Percentiles rank a stretch among this genome's conserved stretches.
Conservation (phyloP, 768 basidiomycete genomes). For the Phaeotremella skinneri region DNA sequence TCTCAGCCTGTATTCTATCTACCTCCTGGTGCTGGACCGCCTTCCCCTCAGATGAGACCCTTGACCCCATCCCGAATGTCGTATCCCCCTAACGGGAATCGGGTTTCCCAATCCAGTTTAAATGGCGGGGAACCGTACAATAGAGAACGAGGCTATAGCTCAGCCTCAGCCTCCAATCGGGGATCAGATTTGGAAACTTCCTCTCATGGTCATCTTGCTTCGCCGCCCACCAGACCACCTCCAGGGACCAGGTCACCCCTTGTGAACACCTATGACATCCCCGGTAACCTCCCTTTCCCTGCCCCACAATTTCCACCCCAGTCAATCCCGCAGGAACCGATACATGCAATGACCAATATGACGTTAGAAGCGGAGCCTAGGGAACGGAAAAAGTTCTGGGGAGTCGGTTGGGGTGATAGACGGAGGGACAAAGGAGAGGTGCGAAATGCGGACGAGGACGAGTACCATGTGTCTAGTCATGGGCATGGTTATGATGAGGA, state of each 20-base stretch:
- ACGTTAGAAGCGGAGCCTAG: conserved; percentile 14
- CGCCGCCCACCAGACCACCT: conserved; percentile 2
- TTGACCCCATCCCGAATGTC: conserved; percentile 18
- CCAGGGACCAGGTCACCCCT: conserved; percentile 27
- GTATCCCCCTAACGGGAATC: conserved; percentile 9
- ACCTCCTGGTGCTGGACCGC: conserved; percentile 43
- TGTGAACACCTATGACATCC: conserved; percentile 23
- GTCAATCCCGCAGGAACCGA: conserved; percentile 15
- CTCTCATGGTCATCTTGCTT: not conserved
- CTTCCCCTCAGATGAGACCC: conserved; percentile 34
- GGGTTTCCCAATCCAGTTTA: conserved; percentile 31
- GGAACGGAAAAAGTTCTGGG: conserved; percentile 45
- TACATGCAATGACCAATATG: not conserved
- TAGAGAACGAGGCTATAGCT: conserved; percentile 27
- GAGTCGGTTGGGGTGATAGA: conserved; percentile 23
- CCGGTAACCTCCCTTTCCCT: conserved; percentile 21
- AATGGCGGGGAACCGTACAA: conserved; percentile 3
- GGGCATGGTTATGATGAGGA: conserved; percentile 24
- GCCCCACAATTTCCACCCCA: conserved; percentile 21
- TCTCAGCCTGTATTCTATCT: conserved; percentile 26
- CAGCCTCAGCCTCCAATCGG: conserved; percentile 20
- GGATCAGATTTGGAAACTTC: conserved; percentile 19
- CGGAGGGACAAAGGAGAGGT: conserved; percentile 16
- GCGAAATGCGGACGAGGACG: conserved; percentile 10
- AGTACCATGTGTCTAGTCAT: conserved; percentile 32